Conservation (phyloP, 2,329 filamentous ascomycete species). For the Aspergillus brasiliensis region DNA sequence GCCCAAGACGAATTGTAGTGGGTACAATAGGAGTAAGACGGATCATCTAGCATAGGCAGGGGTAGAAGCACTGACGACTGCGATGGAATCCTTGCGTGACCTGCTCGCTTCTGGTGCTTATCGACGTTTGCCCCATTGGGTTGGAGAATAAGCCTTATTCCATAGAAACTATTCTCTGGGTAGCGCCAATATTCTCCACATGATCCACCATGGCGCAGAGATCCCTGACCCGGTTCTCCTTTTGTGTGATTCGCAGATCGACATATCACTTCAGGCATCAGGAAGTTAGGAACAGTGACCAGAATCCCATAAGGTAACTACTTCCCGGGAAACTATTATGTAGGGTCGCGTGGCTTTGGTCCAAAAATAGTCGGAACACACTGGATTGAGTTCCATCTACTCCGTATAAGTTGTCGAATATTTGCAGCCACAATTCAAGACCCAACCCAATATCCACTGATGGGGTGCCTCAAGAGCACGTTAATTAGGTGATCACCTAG, state of each 20-base stretch:
- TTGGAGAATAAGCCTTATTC: background rate
- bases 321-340: background rate
- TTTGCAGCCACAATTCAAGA: background rate
- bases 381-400: background rate
- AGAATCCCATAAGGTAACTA: background rate
- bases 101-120: background rate
- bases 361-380: background rate
- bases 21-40: conserved; percentile 9
- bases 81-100: conserved; percentile 10
- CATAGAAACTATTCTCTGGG: conserved; percentile 3
- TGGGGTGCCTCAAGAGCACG: background rate
- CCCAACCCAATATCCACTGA: background rate
- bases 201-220: conserved; percentile 2
- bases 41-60: conserved; percentile 6
- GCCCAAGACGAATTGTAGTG: conserved; percentile 7
- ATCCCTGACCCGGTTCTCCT: background rate
- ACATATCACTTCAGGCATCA: background rate
- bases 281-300: background rate
- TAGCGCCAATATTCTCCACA: conserved; percentile 8
- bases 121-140: background rate
- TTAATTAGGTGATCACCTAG: background rate
- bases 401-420: no score
- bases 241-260: background rate
- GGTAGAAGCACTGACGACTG: conserved; percentile 4
- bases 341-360: background rate